Evolutionary conservation across 2,329 filamentous ascomycete species (phyloP).

Genomic region (Zymoseptoria passerinii): DNA sequence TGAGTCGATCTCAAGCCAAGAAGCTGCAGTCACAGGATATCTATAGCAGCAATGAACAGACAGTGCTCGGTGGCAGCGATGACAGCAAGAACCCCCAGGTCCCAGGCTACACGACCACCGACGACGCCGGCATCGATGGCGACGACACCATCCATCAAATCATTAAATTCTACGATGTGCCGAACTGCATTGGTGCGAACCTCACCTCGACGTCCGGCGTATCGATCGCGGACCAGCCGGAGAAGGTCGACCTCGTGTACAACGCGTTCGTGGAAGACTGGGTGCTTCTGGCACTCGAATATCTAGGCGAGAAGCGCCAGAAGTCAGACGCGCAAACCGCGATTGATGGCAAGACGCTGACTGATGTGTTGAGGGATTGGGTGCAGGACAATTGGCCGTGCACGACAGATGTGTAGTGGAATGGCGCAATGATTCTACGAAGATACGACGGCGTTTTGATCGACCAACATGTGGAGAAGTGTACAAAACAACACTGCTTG

Average conservation of each 20-base stretch:
- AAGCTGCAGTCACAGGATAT: slow-evolving; percentile 1
- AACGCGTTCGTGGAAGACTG: slow-evolving; percentile 84
- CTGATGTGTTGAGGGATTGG: slow-evolving; percentile 52
- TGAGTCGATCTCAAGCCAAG: slow-evolving; percentile 9
- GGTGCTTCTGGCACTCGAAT: slow-evolving; percentile 66
- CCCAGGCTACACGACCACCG: slow-evolving; percentile 83
- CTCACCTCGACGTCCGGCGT: slow-evolving; percentile 49
- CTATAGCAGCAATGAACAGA: slow-evolving; percentile 6
- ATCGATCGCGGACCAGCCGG: slow-evolving; percentile 40
- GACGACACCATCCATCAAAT: slow-evolving; percentile 80
- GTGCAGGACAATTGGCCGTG: slow-evolving; percentile 46
- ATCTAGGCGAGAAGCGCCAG: slow-evolving; percentile 44
- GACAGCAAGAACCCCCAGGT: slow-evolving; percentile 27
- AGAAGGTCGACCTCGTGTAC: slow-evolving; percentile 79
- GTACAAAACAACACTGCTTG: neutral
- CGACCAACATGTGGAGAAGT: neutral
- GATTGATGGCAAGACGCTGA: slow-evolving; percentile 47
- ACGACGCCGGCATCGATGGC: slow-evolving; percentile 74
- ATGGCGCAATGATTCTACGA: neutral
- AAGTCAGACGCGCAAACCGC: slow-evolving; percentile 45
- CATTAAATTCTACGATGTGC: slow-evolving; percentile 66
- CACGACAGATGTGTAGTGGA: neutral
- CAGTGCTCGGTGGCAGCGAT: slow-evolving; percentile 4
- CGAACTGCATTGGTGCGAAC: slow-evolving; percentile 71
- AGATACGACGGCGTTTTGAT: neutral